phyloP scores from a whole-genome alignment of 345 rosid species.

The Pelargonium nanum region DNA sequence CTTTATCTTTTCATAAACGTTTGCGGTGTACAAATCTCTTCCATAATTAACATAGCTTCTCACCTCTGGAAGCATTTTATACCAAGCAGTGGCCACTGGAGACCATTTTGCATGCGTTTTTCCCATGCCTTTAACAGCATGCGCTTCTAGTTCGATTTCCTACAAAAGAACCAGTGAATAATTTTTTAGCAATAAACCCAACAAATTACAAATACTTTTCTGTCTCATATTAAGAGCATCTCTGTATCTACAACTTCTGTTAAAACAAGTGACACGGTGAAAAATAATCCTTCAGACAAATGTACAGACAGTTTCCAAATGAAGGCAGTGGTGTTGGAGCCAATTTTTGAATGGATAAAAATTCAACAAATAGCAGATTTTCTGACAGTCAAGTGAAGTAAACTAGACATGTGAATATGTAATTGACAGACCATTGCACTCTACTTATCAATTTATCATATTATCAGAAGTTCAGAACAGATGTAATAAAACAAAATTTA shows the following conservation, averaged over 20 bases:
- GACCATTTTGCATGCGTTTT: conserved; percentile 97
- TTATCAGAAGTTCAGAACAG: background rate
- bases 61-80: conserved; percentile 96
- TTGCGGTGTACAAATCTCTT: background rate
- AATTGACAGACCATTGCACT: no score
- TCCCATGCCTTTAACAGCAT: conserved; percentile 87
- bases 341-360: no score
- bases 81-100: conserved; percentile 96
- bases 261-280: no score
- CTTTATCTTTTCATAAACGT: background rate
- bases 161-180: conserved; percentile 13
- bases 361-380: no score
- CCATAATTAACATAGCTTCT: conserved; percentile 5
- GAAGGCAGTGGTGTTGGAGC: no score
- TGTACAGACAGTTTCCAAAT: background rate
- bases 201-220: background rate
- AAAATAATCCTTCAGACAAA: no score
- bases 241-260: background rate
- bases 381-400: no score
- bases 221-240: background rate
- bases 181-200: background rate
- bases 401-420: no score
- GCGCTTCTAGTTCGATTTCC: conserved; percentile 97
- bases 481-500: no score
- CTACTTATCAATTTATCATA: no score